phyloP scores from a whole-genome alignment of 179 eudicot species.

The Silene vulgaris region DNA sequence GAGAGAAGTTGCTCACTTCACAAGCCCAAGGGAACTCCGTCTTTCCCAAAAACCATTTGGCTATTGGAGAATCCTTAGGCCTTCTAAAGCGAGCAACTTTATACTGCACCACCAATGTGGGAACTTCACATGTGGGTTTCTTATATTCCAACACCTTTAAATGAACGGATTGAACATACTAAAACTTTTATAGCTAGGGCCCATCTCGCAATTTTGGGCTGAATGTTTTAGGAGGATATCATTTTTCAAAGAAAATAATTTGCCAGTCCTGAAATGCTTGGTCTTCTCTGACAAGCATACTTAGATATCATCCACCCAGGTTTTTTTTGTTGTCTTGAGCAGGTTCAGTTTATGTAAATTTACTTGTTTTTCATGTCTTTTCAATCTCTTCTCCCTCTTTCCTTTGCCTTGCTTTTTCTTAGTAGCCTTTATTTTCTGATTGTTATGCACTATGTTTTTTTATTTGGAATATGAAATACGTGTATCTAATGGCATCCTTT shows the following conservation, averaged over 20 bases:
- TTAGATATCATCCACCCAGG: background rate
- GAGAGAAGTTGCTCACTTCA: too few relatives aligned
- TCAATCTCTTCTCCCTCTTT: background rate
- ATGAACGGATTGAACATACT: background rate
- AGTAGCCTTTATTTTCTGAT: background rate
- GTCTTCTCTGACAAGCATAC: background rate
- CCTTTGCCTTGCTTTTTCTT: background rate
- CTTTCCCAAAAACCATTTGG: too few relatives aligned
- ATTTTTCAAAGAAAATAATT: background rate
- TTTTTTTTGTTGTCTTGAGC: background rate
- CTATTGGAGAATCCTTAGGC: too few relatives aligned
- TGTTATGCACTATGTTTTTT: background rate
- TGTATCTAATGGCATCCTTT: conserved; percentile 11
- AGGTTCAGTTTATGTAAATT: conserved; percentile 3
- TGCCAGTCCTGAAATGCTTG: background rate
- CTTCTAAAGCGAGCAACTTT: too few relatives aligned
- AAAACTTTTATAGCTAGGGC: background rate
- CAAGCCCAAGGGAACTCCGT: too few relatives aligned
- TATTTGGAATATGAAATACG: background rate
- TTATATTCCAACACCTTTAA: background rate
- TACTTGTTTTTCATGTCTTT: background rate
- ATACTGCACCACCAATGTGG: too few relatives aligned
- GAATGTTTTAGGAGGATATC: background rate
- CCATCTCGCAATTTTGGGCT: background rate
- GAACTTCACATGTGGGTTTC: too few relatives aligned